Percentiles rank a stretch among this genome's conserved stretches.
Evolutionary conservation across 495 filamentous ascomycete genomes (phyloP).

Genomic region (Penicillium taxi): DNA sequence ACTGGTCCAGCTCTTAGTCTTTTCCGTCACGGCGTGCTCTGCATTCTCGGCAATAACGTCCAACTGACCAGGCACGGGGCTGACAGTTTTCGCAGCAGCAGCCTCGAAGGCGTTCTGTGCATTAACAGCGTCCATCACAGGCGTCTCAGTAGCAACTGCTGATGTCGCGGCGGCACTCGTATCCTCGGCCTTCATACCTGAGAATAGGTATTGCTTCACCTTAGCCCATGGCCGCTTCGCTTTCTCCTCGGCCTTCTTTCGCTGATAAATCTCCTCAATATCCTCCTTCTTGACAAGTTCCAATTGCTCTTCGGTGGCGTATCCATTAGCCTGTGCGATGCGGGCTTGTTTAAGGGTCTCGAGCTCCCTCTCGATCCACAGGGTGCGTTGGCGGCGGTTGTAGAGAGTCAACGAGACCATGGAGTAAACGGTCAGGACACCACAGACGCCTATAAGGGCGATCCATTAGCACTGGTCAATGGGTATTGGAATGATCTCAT

Average conservation of each 20-base stretch:
- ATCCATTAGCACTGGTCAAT: too few species aligned
- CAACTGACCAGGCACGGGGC: constrained; percentile 26
- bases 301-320: constrained; percentile 46
- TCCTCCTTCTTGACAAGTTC: constrained; percentile 54
- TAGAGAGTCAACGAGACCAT: constrained; percentile 79
- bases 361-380: constrained; percentile 59
- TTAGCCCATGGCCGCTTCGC: constrained; percentile 38
- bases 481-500: too few species aligned
- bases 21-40: constrained; percentile 32
- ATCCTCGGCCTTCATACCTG: constrained; percentile 45
- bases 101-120: constrained; percentile 22
- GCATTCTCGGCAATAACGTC: constrained; percentile 38
- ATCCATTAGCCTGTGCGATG: constrained; percentile 52
- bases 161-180: constrained; percentile 16
- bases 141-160: constrained; percentile 5
- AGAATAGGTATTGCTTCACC: constrained; percentile 35
- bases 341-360: constrained; percentile 51
- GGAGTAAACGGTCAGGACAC: constrained; percentile 69
- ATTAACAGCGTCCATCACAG: constrained; percentile 31
- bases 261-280: constrained; percentile 39
- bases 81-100: constrained; percentile 12
- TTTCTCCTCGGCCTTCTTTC: constrained; percentile 38
- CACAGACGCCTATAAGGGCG: constrained; percentile 68
- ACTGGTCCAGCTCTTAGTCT: constrained; percentile 35
- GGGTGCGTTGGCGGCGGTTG: constrained; percentile 63